Evolutionary conservation across 352 stramenopile species (phyloP), one percentile per base, ranked within the genome.

Genomic region (Stephanocyclus meneghinianus): DNA sequence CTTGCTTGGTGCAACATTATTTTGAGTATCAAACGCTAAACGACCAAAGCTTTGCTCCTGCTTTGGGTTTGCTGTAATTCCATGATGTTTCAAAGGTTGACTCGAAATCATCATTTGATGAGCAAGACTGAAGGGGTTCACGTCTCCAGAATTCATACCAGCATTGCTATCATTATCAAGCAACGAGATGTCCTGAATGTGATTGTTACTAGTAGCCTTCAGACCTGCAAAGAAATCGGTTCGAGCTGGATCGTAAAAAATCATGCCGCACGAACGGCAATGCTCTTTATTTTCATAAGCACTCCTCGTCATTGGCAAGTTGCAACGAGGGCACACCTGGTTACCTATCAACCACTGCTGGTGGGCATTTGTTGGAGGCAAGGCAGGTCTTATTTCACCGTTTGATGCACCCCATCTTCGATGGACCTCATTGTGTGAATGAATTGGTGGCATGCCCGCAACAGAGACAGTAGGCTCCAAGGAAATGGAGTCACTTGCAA

Each of bases 231-330:
- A n/a, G 18, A 30, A n/a, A 37, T 6, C 13, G 3, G 26, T 30
- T 62, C n/a, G 18, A 4, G 21, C 26, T 63, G 21, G 55, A 37
- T 13, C 8, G 37, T 48, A 42, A 42, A 60, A 4, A 59, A 71
- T 71, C n/a, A 48, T 29, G 32, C 66, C 66, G 47, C 66, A 74
- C 11, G 53, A 51, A 56, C 21, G 66, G 26, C 66, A 74, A 40
- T 74, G 66, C 40, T 64, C 8, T 10, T 10, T 59, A 26, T 56
- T 30, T 26, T 66, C 42, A 50, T 48, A 48, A 9, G 56, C 37
- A 26, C 56, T 75, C 29, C 15, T 51, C 18, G 50, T 67, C 21
- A 61, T 51, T 53, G 18, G 21, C 21, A 47, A 35, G 11, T 40
- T 67, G 55, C 55, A 67, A 26, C 30, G 15, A 61, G 37, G 67